Evolutionary conservation across 495 filamentous ascomycete species (phyloP).

Genomic region (Aspergillus bridgeri): DNA sequence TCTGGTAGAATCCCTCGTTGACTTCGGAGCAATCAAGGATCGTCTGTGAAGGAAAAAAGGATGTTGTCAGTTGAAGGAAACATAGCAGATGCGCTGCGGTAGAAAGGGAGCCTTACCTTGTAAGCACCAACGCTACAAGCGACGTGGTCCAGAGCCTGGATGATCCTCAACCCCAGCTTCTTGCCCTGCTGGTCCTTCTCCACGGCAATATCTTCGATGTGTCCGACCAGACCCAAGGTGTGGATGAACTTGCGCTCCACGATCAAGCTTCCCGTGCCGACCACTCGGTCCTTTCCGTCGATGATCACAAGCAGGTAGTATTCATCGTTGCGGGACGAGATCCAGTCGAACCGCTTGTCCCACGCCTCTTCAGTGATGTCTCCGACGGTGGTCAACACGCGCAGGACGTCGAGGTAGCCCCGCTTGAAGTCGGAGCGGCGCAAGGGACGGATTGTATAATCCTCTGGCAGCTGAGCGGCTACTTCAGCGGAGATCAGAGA

Average conservation of each 20-base stretch:
- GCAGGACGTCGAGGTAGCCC: constrained; percentile 81
- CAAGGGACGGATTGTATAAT: constrained; percentile 80
- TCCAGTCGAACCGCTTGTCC: constrained; percentile 79
- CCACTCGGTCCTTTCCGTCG: constrained; percentile 65
- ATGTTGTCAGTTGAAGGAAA: constrained; percentile 10
- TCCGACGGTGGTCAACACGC: constrained; percentile 89
- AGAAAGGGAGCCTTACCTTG: constrained; percentile 58
- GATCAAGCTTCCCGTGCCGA: constrained; percentile 83
- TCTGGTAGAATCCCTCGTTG: constrained; percentile 98
- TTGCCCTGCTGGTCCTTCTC: constrained; percentile 92
- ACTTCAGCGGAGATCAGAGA: constrained; percentile 76
- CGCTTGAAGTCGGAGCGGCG: constrained; percentile 70
- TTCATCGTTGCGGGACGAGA: constrained; percentile 68
- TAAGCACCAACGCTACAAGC: constrained; percentile 85
- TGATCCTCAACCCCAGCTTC: constrained; percentile 88
- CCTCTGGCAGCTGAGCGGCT: constrained; percentile 64
- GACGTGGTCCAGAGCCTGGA: constrained; percentile 89
- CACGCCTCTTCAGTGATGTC: constrained; percentile 75
- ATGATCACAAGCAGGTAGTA: constrained; percentile 85
- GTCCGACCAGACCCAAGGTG: constrained; percentile 64
- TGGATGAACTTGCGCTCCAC: constrained; percentile 62
- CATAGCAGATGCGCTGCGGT: not conserved
- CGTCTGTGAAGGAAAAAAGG: constrained; percentile 35
- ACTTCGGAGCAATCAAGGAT: constrained; percentile 75
- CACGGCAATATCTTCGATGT: constrained; percentile 98